These are phyloP conservation scores for Aphanoascus verrucosus DNA, from an alignment of 2,329 filamentous ascomycete species.

Conservation along the genomic window DNA sequence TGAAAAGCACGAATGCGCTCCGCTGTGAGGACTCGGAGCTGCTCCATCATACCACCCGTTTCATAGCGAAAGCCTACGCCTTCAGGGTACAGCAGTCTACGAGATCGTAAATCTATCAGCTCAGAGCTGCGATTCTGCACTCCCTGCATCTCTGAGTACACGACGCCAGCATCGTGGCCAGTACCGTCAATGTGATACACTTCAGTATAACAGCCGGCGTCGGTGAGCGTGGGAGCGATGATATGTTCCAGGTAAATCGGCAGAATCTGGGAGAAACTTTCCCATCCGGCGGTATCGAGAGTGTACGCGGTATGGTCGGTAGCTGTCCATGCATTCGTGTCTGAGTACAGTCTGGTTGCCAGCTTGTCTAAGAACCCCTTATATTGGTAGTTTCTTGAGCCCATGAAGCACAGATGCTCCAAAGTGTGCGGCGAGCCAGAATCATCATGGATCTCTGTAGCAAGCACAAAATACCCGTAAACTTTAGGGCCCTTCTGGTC, in stretches of 20 bases:
- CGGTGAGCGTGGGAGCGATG: conserved; percentile 79
- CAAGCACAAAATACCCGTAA: conserved; percentile 85
- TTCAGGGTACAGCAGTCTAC: conserved; percentile 73
- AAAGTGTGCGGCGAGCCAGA: conserved; percentile 82
- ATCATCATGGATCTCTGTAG: conserved; percentile 95
- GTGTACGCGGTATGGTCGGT: conserved; percentile 96
- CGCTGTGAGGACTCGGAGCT: conserved; percentile 71
- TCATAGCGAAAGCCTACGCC: conserved; percentile 91
- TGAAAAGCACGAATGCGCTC: conserved; percentile 93
- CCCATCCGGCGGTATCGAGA: conserved; percentile 89
- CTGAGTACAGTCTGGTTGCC: conserved; percentile 82
- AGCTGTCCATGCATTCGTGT: conserved; percentile 94
- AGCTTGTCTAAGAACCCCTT: conserved; percentile 93
- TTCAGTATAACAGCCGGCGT: conserved; percentile 87
- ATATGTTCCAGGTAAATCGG: conserved; percentile 94
- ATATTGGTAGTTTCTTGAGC: conserved; percentile 84
- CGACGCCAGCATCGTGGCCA: conserved; percentile 89
- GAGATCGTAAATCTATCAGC: conserved; percentile 75
- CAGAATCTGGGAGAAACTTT: conserved; percentile 87
- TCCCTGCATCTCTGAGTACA: conserved; percentile 98
- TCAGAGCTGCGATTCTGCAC: conserved; percentile 75
- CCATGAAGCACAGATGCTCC: conserved; percentile 79
- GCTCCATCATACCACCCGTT: conserved; percentile 95
- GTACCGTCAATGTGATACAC: conserved; percentile 91
- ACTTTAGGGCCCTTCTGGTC: conserved; percentile 92